Evolutionary conservation across 2,329 filamentous ascomycete genomes (phyloP).

Genomic region (Verticillium nubilum): DNA sequence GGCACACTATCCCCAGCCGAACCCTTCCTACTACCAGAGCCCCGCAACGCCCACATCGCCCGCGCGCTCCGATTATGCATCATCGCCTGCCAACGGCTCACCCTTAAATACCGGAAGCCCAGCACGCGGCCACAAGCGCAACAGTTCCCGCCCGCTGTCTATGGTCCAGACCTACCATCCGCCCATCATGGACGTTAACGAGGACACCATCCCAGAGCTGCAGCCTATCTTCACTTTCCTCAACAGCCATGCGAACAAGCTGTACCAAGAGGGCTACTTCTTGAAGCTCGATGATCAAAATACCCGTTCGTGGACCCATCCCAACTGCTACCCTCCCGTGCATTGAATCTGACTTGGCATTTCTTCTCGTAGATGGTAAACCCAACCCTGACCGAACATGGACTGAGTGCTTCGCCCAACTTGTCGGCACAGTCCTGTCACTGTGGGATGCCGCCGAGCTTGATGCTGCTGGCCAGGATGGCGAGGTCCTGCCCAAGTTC

Average conservation of each 20-base stretch:
- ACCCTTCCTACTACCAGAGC: constrained; percentile 28
- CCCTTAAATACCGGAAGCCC: constrained; percentile 36
- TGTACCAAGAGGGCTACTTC: constrained; percentile 98
- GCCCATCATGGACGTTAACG: constrained; percentile 75
- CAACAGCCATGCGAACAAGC: constrained; percentile 91
- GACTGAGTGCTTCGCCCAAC: constrained; percentile 95
- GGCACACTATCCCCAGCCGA: background rate
- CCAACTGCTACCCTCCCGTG: background rate
- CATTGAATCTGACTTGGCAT: constrained; percentile 1
- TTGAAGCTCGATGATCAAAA: constrained; percentile 95
- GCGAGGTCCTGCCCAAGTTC: constrained; percentile 83
- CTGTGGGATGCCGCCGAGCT: constrained; percentile 93
- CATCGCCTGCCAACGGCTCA: constrained; percentile 34
- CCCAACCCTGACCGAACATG: constrained; percentile 83
- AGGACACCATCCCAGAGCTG: constrained; percentile 86
- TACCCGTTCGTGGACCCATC: constrained; percentile 57
- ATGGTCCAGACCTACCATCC: constrained; percentile 84
- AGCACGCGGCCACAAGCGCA: constrained; percentile 37
- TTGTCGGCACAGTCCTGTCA: constrained; percentile 90
- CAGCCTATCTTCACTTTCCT: constrained; percentile 91
- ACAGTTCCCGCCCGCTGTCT: constrained; percentile 67
- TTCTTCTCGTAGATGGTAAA: constrained; percentile 63
- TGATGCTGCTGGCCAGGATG: constrained; percentile 78
- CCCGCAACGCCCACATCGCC: constrained; percentile 26
- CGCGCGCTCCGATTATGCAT: constrained; percentile 30